Evolutionary conservation across 2,329 filamentous ascomycete species (phyloP).

Genomic region (Aureobasidium sp.): DNA sequence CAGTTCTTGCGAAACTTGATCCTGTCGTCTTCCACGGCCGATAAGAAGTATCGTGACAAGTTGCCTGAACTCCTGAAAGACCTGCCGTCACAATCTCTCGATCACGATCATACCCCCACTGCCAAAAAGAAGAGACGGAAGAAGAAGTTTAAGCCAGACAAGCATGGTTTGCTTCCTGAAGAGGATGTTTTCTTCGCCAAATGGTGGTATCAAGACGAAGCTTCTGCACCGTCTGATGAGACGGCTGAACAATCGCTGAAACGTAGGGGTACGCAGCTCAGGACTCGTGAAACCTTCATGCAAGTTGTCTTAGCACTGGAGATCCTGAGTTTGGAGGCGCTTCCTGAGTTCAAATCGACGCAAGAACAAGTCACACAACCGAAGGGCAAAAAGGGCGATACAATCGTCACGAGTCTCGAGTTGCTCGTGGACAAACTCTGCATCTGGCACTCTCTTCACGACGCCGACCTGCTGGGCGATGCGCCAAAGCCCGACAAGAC

Average conservation of each 20-base stretch:
- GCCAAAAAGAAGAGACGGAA: conserved; percentile 46
- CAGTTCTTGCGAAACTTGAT: conserved; percentile 51
- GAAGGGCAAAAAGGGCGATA: conserved; percentile 53
- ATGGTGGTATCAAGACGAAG: conserved; percentile 61
- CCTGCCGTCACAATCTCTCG: conserved; percentile 30
- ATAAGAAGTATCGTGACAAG: conserved; percentile 72
- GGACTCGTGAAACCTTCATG: conserved; percentile 68
- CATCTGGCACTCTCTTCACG: conserved; percentile 72
- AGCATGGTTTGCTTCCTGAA: conserved; percentile 57
- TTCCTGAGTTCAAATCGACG: conserved; percentile 16
- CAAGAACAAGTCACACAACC: conserved; percentile 10
- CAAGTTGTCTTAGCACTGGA: conserved; percentile 76
- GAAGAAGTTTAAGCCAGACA: conserved; percentile 55
- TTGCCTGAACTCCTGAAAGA: conserved; percentile 57
- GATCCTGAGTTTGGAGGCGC: conserved; percentile 59
- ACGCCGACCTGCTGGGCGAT: conserved; percentile 36
- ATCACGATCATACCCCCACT: conserved; percentile 9
- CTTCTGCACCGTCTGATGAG: conserved; percentile 37
- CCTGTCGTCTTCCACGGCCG: conserved; percentile 47
- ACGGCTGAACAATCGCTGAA: conserved; percentile 42
- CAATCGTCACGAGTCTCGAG: conserved; percentile 59
- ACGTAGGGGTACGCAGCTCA: conserved; percentile 49
- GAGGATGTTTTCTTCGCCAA: conserved; percentile 57
- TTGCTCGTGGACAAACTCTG: conserved; percentile 68
- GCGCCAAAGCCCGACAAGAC: conserved; percentile 15